phyloP scores from a whole-genome alignment of 225 moss, liverwort and hornwort species.

The Lunularia cruciata region DNA sequence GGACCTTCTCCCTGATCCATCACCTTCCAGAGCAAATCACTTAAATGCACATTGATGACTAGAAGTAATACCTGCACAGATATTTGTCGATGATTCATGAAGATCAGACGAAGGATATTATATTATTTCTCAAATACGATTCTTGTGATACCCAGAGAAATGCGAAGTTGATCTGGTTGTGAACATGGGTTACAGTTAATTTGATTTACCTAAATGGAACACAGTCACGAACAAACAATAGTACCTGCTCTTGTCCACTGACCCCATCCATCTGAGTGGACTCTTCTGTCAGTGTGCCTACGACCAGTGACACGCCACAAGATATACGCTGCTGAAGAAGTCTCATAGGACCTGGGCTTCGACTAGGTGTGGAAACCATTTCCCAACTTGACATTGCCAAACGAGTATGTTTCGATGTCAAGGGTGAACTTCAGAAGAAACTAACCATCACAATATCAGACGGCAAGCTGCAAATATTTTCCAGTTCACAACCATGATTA shows the following conservation, averaged over 20 bases:
- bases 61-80: slow-evolving; percentile 52
- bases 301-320: slow-evolving; percentile 54
- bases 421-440: slow-evolving; percentile 11
- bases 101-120: no score
- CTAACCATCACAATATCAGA: background rate
- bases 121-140: no score
- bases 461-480: background rate
- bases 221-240: no score
- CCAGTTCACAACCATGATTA: background rate
- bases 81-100: no score
- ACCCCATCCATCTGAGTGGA: slow-evolving; percentile 40
- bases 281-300: slow-evolving; percentile 71
- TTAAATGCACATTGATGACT: slow-evolving; percentile 68
- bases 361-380: slow-evolving; percentile 44
- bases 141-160: no score
- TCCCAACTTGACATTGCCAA: slow-evolving; percentile 34
- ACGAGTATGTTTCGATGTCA: slow-evolving; percentile 33
- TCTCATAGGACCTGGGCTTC: slow-evolving; percentile 64
- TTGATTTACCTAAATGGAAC: no score
- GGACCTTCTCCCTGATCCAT: slow-evolving; percentile 74
- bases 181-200: no score
- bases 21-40: slow-evolving; percentile 66
- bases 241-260: slow-evolving; percentile 62
- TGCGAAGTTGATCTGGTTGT: no score
- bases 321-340: slow-evolving; percentile 59